Evolutionary conservation across 192 early-diverging fungal genomes (phyloP), one percentile per base, ranked within the genome.

Genomic region (Coemansia sp.): DNA sequence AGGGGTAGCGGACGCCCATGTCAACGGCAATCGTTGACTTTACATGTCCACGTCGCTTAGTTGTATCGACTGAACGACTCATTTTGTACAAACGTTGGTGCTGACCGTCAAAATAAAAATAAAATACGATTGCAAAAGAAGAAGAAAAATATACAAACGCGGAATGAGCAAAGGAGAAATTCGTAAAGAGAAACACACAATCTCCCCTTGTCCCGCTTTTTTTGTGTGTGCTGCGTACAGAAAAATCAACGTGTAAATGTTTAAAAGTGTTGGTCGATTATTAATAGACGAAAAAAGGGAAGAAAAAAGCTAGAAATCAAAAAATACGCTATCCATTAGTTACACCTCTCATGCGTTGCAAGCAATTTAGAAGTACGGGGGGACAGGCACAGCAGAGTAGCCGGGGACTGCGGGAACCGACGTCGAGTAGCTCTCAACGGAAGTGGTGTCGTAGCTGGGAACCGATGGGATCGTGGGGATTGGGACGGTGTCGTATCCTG

Each of bases 1-100:
- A 63, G 11, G 73, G 73, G 50, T 81, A 81, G 42, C 60, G 45
- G 12, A 81, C 56, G 42, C 78, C 75, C 41, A 68, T 62, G 70
- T 78, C 67, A 12, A 41, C 48, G 2, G 62, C 65, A 47, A 78
- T 73, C 34, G 76, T 69, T 11, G 76, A 69, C 57, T 61, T 61
- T n/a, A 36, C 59, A 48, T 69, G 47, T 25, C 42, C 39, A 50
- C 60, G 45, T 33, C 21, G 62, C 14, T 56, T 56, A 8, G 53
- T 34, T n/a, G 28, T 39, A 43, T 62, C 50, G n/a, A 7, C 42
- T 26, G 61, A 18, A 6, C 61, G 61, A 48, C 47, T 70, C 68
- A 64, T 70, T 5, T 45, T 7, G 41, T n/a, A n/a, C 18, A 42
- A 6, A n/a, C 41, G 10, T n/a, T 39, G 10, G 7, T 39, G 38